Evolutionary conservation across 352 stramenopile genomes (phyloP).

Genomic region (Pythium myriotylum): DNA sequence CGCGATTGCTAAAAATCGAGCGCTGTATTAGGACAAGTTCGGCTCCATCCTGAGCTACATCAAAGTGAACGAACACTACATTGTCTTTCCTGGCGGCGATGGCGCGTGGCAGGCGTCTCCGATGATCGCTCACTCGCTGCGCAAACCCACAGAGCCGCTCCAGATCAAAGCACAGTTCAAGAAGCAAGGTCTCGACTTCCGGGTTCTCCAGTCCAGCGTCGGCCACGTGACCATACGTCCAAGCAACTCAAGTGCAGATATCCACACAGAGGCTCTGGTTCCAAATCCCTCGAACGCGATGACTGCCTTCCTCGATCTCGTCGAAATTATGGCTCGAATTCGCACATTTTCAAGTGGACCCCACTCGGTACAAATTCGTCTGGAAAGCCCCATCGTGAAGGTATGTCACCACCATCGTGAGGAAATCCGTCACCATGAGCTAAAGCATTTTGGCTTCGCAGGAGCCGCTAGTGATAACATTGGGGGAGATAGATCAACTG

Average conservation of each 20-base stretch:
- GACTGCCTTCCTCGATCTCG: not conserved
- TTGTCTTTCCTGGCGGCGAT: slow-evolving; percentile 3
- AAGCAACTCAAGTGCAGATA: slow-evolving; percentile 10
- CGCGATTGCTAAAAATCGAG: no score
- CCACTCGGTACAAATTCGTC: slow-evolving; percentile 6
- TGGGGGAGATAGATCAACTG: slow-evolving; percentile 4
- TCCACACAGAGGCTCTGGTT: not conserved
- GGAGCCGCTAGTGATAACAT: slow-evolving; percentile 12
- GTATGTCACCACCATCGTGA: no score
- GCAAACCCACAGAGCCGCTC: slow-evolving; percentile 6
- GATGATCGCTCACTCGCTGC: slow-evolving; percentile 16
- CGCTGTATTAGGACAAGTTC: slow-evolving; percentile 16
- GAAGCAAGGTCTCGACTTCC: slow-evolving; percentile 5
- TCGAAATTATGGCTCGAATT: not conserved
- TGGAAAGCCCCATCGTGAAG: slow-evolving; percentile 15
- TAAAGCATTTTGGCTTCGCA: slow-evolving; percentile 2
- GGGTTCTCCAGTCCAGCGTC: not conserved
- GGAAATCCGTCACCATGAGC: no score
- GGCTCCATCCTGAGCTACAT: slow-evolving; percentile 12
- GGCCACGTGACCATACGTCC: slow-evolving; percentile 11
- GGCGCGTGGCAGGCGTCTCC: slow-evolving; percentile 12
- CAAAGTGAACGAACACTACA: slow-evolving; percentile 25
- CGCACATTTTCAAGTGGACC: slow-evolving; percentile 3
- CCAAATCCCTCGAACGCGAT: not conserved
- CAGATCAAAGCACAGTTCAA: slow-evolving; percentile 17